These are phyloP conservation scores for Austroboletus sp. DNA, from an alignment of 1,284 basidiomycete species.

Conservation along the genomic window DNA sequence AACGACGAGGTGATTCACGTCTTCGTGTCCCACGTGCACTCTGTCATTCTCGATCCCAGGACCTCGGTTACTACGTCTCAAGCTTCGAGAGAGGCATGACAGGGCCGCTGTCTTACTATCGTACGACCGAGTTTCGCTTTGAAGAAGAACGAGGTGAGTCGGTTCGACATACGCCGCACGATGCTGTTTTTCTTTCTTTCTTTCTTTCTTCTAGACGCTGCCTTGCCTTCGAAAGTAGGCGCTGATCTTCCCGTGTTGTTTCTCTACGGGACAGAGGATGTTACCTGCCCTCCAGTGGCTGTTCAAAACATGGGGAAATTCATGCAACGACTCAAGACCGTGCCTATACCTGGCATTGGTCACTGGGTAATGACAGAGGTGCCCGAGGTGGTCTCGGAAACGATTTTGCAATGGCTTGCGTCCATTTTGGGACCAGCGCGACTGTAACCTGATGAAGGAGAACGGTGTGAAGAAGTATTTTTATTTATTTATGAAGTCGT, in stretches of 20 bases:
- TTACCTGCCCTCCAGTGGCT: conserved; percentile 34
- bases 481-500: no score
- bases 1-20: conserved; percentile 14
- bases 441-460: neutral
- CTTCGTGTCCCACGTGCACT: neutral
- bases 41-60: conserved; percentile 34
- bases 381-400: conserved; percentile 44
- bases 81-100: conserved; percentile 50
- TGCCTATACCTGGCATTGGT: conserved; percentile 47
- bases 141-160: conserved; percentile 56
- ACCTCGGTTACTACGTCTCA: conserved; percentile 45
- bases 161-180: neutral
- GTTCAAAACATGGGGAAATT: conserved; percentile 43
- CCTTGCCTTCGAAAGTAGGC: conserved; percentile 42
- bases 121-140: conserved; percentile 49
- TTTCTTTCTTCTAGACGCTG: conserved; percentile 8
- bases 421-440: neutral
- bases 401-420: conserved; percentile 44
- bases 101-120: conserved; percentile 66
- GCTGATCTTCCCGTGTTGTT: conserved; percentile 52
- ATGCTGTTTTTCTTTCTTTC: neutral
- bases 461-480: no score
- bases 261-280: conserved; percentile 53
- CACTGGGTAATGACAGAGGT: conserved; percentile 67
- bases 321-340: conserved; percentile 43